Evolutionary conservation across 768 basidiomycete genomes (phyloP).

Genomic region (Russula brevipes): DNA sequence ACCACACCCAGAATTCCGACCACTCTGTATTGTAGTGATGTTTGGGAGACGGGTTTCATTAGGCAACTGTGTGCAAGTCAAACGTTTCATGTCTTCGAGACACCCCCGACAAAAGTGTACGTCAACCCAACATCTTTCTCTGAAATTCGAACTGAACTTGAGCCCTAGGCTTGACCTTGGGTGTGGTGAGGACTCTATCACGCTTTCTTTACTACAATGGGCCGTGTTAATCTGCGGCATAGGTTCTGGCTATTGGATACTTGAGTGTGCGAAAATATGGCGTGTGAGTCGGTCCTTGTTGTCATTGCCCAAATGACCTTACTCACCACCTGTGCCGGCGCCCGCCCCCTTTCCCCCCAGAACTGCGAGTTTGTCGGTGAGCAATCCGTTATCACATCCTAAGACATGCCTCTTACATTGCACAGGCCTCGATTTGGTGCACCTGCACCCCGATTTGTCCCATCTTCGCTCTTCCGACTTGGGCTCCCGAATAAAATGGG

Average conservation of each 20-base stretch:
- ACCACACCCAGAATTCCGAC: constrained; percentile 7
- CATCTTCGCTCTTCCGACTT: constrained; percentile 54
- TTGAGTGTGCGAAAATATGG: constrained; percentile 61
- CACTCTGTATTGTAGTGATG: constrained; percentile 43
- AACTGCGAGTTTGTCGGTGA: constrained; percentile 59
- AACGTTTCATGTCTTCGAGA: constrained; percentile 61
- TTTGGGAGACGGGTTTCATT: constrained; percentile 59
- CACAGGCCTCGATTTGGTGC: constrained; percentile 64
- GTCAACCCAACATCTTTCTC: constrained; percentile 26
- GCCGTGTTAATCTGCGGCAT: not conserved
- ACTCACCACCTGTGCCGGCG: not conserved
- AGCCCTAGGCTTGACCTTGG: constrained; percentile 58
- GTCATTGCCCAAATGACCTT: not conserved
- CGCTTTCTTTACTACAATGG: constrained; percentile 13
- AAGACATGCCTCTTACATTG: not conserved
- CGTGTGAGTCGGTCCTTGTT: constrained; percentile 36
- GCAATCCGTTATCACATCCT: constrained; percentile 22
- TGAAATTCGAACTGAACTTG: constrained; percentile 9
- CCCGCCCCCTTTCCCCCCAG: constrained; percentile 30
- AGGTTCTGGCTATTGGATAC: constrained; percentile 73
- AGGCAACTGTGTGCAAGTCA: constrained; percentile 51
- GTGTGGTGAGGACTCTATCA: constrained; percentile 45
- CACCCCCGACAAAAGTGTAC: constrained; percentile 58
- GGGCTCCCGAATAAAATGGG: constrained; percentile 60
- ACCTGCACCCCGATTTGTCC: constrained; percentile 63